These are phyloP conservation scores for Auricularia sp. DNA, from an alignment of 768 basidiomycete species.

Conservation along the genomic window DNA sequence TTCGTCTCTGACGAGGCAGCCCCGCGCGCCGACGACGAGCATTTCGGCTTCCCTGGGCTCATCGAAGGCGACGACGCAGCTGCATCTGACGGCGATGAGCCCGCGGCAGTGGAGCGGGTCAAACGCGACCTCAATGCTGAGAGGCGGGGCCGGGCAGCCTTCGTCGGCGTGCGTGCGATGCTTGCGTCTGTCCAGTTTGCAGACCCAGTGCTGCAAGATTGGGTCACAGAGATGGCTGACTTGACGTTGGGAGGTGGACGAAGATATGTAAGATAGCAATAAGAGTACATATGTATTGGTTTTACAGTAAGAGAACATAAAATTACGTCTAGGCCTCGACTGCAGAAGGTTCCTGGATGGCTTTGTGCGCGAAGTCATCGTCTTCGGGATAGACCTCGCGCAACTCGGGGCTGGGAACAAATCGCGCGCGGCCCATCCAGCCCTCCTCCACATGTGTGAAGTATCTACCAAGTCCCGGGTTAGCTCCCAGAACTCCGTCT, in stretches of 20 bases:
- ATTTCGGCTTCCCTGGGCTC: constrained; percentile 83
- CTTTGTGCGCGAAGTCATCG: constrained; percentile 12
- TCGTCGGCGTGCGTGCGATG: constrained; percentile 1
- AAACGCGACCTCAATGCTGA: constrained; percentile 3
- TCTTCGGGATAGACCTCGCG: constrained; percentile 38
- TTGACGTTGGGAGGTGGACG: constrained; percentile 10
- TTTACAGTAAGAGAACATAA: too few species aligned
- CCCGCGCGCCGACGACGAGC: constrained; percentile 68
- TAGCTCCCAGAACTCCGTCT: constrained; percentile 17
- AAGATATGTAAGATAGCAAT: constrained; percentile 11
- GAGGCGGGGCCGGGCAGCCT: constrained; percentile 1
- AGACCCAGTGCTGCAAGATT: neutral
- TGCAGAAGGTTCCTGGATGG: neutral
- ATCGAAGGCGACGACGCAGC: constrained; percentile 72
- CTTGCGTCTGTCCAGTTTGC: constrained; percentile 1
- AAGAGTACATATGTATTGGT: constrained; percentile 51
- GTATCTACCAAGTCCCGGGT: constrained; percentile 23
- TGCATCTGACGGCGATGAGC: constrained; percentile 11
- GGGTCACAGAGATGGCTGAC: neutral
- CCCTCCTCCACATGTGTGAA: constrained; percentile 24
- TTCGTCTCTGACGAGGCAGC: constrained; percentile 59
- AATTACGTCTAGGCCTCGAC: too few species aligned
- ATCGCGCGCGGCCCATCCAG: constrained; percentile 22
- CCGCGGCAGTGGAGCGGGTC: neutral
- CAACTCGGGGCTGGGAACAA: constrained; percentile 34